phyloP scores from a whole-genome alignment of 164 flowering plant genomes.

The Stephania japonica region DNA sequence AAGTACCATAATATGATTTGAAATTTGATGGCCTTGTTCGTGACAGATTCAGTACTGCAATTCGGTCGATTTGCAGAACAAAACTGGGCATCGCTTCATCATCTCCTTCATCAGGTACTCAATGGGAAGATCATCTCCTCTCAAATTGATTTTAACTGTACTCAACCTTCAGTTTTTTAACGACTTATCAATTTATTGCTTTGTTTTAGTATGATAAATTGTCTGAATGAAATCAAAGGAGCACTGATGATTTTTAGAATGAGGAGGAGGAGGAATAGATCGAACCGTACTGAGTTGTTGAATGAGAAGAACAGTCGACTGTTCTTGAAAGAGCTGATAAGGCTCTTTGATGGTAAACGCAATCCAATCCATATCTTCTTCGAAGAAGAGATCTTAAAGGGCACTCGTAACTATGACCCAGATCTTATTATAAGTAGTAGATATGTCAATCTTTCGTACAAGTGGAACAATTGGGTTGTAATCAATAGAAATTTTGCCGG shows the following conservation, averaged over 20 bases:
- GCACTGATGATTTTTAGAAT: background rate
- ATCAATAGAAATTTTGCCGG: background rate
- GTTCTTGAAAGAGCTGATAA: background rate
- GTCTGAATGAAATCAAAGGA: too few species aligned
- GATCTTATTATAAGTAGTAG: background rate
- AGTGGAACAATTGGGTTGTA: background rate
- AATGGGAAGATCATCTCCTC: too few species aligned
- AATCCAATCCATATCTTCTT: slow-evolving; percentile 11
- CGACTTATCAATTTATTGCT: too few species aligned
- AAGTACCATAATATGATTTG: too few species aligned
- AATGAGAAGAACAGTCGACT: background rate
- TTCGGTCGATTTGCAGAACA: too few species aligned
- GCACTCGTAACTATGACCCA: slow-evolving; percentile 6
- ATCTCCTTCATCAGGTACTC: too few species aligned
- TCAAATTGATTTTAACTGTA: too few species aligned
- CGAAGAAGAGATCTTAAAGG: slow-evolving; percentile 10
- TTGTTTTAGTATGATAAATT: too few species aligned
- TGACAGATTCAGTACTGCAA: too few species aligned
- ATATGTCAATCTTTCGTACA: background rate
- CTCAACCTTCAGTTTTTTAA: too few species aligned
- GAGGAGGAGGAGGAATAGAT: background rate
- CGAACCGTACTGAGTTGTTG: background rate
- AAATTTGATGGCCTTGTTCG: too few species aligned
- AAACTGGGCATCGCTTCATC: too few species aligned
- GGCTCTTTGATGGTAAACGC: background rate